phyloP scores from a whole-genome alignment of 352 stramenopile species.

The Elongisporangium prolatum region DNA sequence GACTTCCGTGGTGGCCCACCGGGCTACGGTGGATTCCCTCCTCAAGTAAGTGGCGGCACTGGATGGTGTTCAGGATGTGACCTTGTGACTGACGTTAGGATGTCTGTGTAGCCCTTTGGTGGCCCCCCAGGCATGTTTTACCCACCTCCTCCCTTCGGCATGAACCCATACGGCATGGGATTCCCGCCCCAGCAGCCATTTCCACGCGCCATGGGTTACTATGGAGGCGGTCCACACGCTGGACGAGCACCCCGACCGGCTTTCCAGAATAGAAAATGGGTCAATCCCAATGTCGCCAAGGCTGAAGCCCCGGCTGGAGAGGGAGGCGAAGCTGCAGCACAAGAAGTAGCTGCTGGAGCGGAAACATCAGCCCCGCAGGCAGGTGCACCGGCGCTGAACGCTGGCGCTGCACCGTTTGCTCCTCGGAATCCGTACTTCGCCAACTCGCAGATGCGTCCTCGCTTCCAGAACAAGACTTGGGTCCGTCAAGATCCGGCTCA shows the following conservation, averaged over 20 bases:
- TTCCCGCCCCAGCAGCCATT: constrained; percentile 46
- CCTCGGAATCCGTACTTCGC: constrained; percentile 66
- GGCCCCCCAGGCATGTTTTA: constrained; percentile 58
- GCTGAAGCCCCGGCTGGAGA: constrained; percentile 20
- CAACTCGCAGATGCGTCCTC: constrained; percentile 63
- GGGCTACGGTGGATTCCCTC: constrained; percentile 54
- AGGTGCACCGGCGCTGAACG: constrained; percentile 20
- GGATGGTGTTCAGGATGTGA: background rate
- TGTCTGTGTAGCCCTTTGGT: constrained; percentile 45
- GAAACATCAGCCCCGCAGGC: background rate
- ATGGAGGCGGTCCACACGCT: constrained; percentile 17
- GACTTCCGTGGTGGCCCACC: constrained; percentile 54
- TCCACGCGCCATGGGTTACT: constrained; percentile 10
- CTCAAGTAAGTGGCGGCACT: constrained; percentile 31
- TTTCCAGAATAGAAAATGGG: constrained; percentile 84
- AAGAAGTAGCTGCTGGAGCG: constrained; percentile 7
- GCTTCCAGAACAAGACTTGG: constrained; percentile 89
- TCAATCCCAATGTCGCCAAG: constrained; percentile 77
- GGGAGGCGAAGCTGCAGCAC: constrained; percentile 18
- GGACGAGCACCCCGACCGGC: constrained; percentile 37
- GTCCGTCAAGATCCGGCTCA: constrained; percentile 66
- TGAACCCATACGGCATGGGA: constrained; percentile 74
- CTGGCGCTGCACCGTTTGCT: constrained; percentile 29
- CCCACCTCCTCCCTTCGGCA: constrained; percentile 53
- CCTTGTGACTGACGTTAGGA: background rate